Evolutionary conservation across 2,329 filamentous ascomycete species (phyloP).

Genomic region (Acephala macrosclerotiorum): DNA sequence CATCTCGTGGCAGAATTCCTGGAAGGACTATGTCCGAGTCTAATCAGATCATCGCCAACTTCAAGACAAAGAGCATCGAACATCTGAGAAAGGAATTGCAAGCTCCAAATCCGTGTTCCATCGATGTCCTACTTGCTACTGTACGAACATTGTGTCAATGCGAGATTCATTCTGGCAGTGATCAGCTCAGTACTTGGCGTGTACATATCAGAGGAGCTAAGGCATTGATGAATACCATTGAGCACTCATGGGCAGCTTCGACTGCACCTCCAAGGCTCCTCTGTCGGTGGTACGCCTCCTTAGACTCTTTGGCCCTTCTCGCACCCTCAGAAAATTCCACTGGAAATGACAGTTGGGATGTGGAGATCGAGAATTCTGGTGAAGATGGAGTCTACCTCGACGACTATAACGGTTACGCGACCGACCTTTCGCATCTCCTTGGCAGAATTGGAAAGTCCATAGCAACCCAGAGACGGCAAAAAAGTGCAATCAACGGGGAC

Average conservation of each 20-base stretch:
- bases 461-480: conserved; percentile 41
- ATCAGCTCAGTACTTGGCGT: conserved; percentile 49
- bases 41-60: conserved; percentile 46
- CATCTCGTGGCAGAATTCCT: conserved; percentile 44
- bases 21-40: conserved; percentile 45
- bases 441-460: conserved; percentile 48
- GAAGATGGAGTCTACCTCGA: conserved; percentile 47
- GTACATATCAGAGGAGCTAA: conserved; percentile 51
- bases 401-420: conserved; percentile 52
- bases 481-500: conserved; percentile 21
- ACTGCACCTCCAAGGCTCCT: conserved; percentile 35
- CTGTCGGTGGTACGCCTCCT: conserved; percentile 50
- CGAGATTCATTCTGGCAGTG: conserved; percentile 50
- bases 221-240: conserved; percentile 40
- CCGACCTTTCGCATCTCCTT: conserved; percentile 48
- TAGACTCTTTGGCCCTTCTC: conserved; percentile 50
- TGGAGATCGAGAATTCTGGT: conserved; percentile 34
- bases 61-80: conserved; percentile 50
- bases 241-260: neutral
- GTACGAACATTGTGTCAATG: conserved; percentile 51
- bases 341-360: conserved; percentile 26
- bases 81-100: conserved; percentile 50
- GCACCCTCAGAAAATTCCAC: conserved; percentile 41
- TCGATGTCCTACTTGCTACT: conserved; percentile 48
- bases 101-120: conserved; percentile 42